A percentile compares a stretch with the other conserved stretches of the same genome.
Conservation (phyloP, 768 basidiomycete species). For the Leccinellum luteum region DNA sequence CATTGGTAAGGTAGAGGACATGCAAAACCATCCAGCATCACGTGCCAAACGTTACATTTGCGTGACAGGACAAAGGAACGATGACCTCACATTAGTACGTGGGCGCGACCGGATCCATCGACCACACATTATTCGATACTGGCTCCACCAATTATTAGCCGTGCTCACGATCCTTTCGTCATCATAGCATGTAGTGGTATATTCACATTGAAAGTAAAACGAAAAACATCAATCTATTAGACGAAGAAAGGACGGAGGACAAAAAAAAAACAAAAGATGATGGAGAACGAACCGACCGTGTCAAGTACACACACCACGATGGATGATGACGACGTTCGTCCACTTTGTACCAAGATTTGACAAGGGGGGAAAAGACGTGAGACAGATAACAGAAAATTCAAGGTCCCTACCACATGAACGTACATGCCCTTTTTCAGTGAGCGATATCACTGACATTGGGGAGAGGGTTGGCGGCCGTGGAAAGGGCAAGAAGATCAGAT, state of each 20-base stretch:
- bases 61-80: too few relatives aligned
- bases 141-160: too few relatives aligned
- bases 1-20: too few relatives aligned
- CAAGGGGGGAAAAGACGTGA: conserved; percentile 16
- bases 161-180: background rate
- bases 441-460: conserved; percentile 8
- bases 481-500: conserved; percentile 20
- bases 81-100: too few relatives aligned
- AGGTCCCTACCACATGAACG: conserved; percentile 28
- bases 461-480: conserved; percentile 13
- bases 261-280: background rate
- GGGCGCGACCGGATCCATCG: too few relatives aligned
- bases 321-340: conserved; percentile 8
- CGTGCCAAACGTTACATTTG: too few relatives aligned
- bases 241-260: background rate
- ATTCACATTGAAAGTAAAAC: conserved; percentile 18
- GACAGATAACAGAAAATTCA: conserved; percentile 17
- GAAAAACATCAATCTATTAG: conserved; percentile 7
- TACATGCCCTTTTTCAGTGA: conserved; percentile 13
- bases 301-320: conserved; percentile 17
- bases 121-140: too few relatives aligned
- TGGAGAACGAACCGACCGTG: conserved; percentile 33
- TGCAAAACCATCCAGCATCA: too few relatives aligned
- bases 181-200: conserved; percentile 5
- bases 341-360: conserved; percentile 22